Conservation (phyloP, 179 eudicot species). For the Beta corolliflora region DNA sequence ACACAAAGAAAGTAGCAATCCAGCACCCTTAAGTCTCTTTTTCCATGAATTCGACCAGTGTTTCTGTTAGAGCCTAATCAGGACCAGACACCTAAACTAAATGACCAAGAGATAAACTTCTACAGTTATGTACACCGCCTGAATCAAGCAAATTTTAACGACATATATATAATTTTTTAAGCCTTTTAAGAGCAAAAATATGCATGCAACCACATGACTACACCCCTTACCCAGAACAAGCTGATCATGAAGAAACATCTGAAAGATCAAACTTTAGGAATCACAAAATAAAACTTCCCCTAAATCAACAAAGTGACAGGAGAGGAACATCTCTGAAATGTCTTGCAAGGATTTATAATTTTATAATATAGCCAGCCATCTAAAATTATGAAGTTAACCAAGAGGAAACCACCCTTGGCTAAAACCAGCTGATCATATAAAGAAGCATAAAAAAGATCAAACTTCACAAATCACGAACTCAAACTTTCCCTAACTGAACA, state of each 20-base stretch:
- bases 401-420: not conserved
- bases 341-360: not conserved
- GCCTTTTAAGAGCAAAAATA: not conserved
- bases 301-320: not conserved
- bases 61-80: not conserved
- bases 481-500: not conserved
- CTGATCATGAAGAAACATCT: not conserved
- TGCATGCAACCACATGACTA: not conserved
- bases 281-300: not conserved
- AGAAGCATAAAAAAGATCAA: not conserved
- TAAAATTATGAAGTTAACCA: too few relatives aligned
- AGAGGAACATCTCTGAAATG: not conserved
- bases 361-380: not conserved
- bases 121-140: not conserved
- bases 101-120: not conserved
- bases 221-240: not conserved
- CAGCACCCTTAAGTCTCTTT: not conserved
- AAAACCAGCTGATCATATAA: not conserved
- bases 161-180: too few relatives aligned
- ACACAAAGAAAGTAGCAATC: not conserved
- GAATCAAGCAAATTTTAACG: not conserved
- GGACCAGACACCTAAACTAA: not conserved
- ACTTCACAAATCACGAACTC: not conserved
- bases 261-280: not conserved
- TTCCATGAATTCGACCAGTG: not conserved